phyloP scores from a whole-genome alignment of 2,329 filamentous ascomycete species.

The Colletotrichum sansevieriae region DNA sequence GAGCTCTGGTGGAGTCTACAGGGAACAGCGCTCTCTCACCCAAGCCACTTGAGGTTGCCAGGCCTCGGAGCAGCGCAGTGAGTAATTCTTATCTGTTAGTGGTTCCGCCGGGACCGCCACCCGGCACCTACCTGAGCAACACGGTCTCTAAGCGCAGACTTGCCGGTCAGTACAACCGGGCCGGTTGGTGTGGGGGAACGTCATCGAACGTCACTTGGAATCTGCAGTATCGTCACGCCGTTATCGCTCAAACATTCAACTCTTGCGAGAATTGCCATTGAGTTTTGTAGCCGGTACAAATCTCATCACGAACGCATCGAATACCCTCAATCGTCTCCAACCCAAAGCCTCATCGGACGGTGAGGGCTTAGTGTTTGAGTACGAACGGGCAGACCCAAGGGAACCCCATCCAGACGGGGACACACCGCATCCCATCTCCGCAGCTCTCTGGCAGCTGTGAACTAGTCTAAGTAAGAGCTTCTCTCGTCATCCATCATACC shows the following conservation, averaged over 20 bases:
- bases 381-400: conserved; percentile 3
- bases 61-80: not conserved
- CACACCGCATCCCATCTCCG: conserved; percentile 28
- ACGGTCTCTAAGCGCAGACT: not conserved
- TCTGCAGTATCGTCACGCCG: conserved; percentile 20
- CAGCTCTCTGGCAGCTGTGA: not conserved
- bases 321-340: not conserved
- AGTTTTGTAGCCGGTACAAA: not conserved
- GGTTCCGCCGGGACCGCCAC: not conserved
- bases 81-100: conserved; percentile 18
- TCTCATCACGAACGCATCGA: too few relatives aligned
- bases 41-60: not conserved
- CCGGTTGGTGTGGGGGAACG: conserved; percentile 37
- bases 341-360: not conserved
- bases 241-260: conserved; percentile 29
- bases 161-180: conserved; percentile 36
- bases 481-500: conserved; percentile 4
- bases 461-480: conserved; percentile 6
- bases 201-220: conserved; percentile 38
- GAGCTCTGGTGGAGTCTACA: conserved; percentile 13
- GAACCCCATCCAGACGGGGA: conserved; percentile 9
- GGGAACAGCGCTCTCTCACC: not conserved
- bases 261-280: conserved; percentile 19
- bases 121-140: not conserved
- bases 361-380: not conserved